Evolutionary conservation across 2,329 filamentous ascomycete species (phyloP).

Genomic region (Xylaria sp.): DNA sequence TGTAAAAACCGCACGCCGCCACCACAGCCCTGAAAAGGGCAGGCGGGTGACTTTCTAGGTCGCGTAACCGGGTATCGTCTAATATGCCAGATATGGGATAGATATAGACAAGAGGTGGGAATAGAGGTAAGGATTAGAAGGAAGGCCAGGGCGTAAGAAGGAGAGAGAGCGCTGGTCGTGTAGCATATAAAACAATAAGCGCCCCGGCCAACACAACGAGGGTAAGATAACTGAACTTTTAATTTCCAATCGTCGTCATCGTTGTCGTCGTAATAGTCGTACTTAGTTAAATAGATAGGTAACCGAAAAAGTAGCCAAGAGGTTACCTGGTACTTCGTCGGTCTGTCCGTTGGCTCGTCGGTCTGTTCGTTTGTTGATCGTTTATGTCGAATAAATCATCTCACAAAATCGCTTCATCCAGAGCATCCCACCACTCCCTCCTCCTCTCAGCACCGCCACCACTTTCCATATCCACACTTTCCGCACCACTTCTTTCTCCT

Average conservation of each 20-base stretch:
- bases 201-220: too few relatives aligned
- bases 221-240: too few relatives aligned
- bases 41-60: too few relatives aligned
- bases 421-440: slow-evolving; percentile 56
- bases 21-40: too few relatives aligned
- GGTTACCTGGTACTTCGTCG: background rate
- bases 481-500: slow-evolving; percentile 50
- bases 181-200: too few relatives aligned
- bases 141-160: background rate
- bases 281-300: background rate
- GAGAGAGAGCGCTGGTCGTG: background rate
- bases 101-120: too few relatives aligned
- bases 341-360: background rate
- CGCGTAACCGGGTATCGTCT: slow-evolving; percentile 1
- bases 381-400: background rate
- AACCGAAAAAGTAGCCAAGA: too few relatives aligned
- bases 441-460: slow-evolving; percentile 24
- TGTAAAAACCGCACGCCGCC: too few relatives aligned
- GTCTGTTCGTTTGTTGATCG: background rate
- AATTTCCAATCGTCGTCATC: too few relatives aligned
- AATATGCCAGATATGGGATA: background rate
- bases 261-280: background rate
- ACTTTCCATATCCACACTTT: slow-evolving; percentile 24
- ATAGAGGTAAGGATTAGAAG: background rate
- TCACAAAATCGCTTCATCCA: slow-evolving; percentile 40